Conservation (phyloP, 495 filamentous ascomycete genomes). For the Talaromyces proteolyticus region DNA sequence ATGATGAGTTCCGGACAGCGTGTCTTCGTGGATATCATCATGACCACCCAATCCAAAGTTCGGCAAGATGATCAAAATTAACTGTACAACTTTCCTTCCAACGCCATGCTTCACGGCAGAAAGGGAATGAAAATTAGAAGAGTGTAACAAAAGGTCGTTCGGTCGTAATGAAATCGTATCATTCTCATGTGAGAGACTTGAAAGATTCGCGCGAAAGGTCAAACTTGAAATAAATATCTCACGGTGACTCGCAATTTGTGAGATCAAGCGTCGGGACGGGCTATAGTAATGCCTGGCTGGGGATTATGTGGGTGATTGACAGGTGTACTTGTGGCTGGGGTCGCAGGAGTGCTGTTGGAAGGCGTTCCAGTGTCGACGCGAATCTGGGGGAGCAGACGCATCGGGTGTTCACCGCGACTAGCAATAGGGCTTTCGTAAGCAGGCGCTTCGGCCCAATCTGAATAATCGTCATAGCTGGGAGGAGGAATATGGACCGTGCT, state of each 20-base stretch:
- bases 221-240: too few relatives aligned
- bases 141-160: background rate
- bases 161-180: too few relatives aligned
- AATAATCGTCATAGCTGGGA: slow-evolving; percentile 38
- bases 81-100: background rate
- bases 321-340: slow-evolving; percentile 11
- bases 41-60: background rate
- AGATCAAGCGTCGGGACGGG: background rate
- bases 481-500: slow-evolving; percentile 30
- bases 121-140: background rate
- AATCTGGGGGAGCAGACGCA: slow-evolving; percentile 30
- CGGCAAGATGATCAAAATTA: too few relatives aligned
- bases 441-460: slow-evolving; percentile 46
- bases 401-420: slow-evolving; percentile 10
- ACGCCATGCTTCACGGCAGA: background rate
- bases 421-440: slow-evolving; percentile 31
- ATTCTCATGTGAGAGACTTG: too few relatives aligned
- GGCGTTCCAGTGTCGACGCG: slow-evolving; percentile 35
- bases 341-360: slow-evolving; percentile 21
- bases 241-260: too few relatives aligned
- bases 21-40: background rate
- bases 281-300: background rate
- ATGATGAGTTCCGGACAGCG: too few relatives aligned
- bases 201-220: too few relatives aligned
- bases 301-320: background rate